These are phyloP conservation scores for Talaromyces verruculosus DNA, from an alignment of 2,329 filamentous ascomycete species.

Conservation along the genomic window DNA sequence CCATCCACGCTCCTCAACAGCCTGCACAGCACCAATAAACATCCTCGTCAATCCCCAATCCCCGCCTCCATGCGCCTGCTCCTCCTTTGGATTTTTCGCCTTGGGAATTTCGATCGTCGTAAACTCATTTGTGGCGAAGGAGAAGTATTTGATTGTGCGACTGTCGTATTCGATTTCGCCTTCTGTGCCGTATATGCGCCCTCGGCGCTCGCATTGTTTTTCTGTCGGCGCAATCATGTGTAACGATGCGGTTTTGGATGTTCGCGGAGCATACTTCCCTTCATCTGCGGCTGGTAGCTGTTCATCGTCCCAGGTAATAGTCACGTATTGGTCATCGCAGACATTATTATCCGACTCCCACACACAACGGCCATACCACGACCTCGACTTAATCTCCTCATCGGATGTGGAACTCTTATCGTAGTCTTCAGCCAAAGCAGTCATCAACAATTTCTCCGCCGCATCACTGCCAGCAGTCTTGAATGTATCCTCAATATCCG, in stretches of 20 bases:
- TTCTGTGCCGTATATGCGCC: constrained; percentile 78
- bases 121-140: constrained; percentile 61
- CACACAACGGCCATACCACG: constrained; percentile 91
- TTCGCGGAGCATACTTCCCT: constrained; percentile 41
- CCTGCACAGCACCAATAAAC: constrained; percentile 79
- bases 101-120: constrained; percentile 61
- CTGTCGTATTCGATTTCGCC: constrained; percentile 89
- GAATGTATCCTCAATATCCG: constrained; percentile 81
- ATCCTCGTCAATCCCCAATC: constrained; percentile 77
- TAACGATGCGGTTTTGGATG: constrained; percentile 81
- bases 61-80: constrained; percentile 67
- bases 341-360: constrained; percentile 93
- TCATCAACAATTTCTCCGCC: constrained; percentile 54
- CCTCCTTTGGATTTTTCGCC: constrained; percentile 55
- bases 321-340: constrained; percentile 88
- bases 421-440: constrained; percentile 56
- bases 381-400: constrained; percentile 49
- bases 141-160: constrained; percentile 69
- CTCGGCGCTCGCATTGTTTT: constrained; percentile 81
- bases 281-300: not conserved
- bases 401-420: constrained; percentile 55
- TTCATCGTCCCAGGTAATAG: constrained; percentile 81
- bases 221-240: constrained; percentile 94
- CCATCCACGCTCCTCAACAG: constrained; percentile 70
- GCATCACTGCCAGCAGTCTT: constrained; percentile 45